These are phyloP conservation scores for Picea mariana DNA, from an alignment of 83 land plant genomes.

Conservation along the genomic window DNA sequence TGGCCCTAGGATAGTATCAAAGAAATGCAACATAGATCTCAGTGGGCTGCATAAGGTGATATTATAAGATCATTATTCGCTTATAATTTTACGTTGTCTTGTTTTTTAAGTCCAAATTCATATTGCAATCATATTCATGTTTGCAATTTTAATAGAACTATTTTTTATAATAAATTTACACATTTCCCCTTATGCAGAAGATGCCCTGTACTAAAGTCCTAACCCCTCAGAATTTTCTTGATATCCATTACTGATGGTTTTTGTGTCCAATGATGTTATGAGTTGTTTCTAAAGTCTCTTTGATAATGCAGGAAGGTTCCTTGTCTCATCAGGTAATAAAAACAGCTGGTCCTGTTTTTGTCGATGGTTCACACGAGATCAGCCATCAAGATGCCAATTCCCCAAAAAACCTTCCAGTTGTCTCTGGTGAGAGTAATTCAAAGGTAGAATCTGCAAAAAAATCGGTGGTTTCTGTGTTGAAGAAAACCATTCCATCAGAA, in stretches of 20 bases:
- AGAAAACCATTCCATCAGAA: slow-evolving; percentile 1
- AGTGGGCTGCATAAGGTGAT: slow-evolving; percentile 12
- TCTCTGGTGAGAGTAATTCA: background rate
- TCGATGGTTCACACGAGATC: background rate
- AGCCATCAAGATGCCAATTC: background rate
- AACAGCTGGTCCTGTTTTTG: slow-evolving; percentile 25
- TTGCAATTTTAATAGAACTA: background rate
- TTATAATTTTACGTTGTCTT: background rate
- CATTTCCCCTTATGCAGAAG: background rate
- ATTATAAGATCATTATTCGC: background rate
- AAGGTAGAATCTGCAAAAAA: background rate
- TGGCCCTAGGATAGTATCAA: background rate
- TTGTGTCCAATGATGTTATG: background rate
- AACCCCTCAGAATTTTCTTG: background rate
- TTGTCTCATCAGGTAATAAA: background rate
- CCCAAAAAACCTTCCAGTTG: background rate
- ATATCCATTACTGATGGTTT: background rate
- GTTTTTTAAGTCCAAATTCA: background rate
- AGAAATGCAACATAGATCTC: background rate
- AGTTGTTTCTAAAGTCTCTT: background rate
- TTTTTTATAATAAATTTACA: background rate
- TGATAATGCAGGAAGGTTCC: slow-evolving; percentile 14
- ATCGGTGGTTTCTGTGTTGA: background rate
- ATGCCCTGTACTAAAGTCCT: background rate
- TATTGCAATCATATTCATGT: background rate